Conservation (phyloP, 2,329 filamentous ascomycete genomes). For the Phoma sp. region DNA sequence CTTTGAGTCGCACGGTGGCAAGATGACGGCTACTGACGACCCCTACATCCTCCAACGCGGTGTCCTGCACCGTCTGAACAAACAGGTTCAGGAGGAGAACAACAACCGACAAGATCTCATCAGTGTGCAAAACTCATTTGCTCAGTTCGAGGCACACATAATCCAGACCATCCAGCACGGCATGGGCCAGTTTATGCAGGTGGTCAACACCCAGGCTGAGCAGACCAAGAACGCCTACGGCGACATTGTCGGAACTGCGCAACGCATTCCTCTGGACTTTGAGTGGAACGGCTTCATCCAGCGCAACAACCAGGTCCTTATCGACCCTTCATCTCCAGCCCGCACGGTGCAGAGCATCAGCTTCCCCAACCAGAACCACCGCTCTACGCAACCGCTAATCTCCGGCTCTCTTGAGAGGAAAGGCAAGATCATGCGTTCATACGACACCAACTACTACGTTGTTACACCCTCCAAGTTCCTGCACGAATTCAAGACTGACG, state of each 20-base stretch:
- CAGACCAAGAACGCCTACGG: slow-evolving; percentile 80
- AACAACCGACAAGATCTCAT: slow-evolving; percentile 92
- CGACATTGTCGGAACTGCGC: slow-evolving; percentile 79
- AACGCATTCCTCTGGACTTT: slow-evolving; percentile 81
- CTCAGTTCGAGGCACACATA: slow-evolving; percentile 85
- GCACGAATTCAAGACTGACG: slow-evolving; percentile 95
- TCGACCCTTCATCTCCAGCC: slow-evolving; percentile 77
- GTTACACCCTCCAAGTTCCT: slow-evolving; percentile 87
- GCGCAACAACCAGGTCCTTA: slow-evolving; percentile 74
- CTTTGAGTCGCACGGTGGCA: slow-evolving; percentile 78
- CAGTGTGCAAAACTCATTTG: slow-evolving; percentile 88
- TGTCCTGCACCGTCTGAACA: slow-evolving; percentile 82
- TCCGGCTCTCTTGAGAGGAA: slow-evolving; percentile 91
- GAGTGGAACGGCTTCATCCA: slow-evolving; percentile 88
- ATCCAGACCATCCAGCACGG: slow-evolving; percentile 82
- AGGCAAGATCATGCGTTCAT: slow-evolving; percentile 83
- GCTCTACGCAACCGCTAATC: slow-evolving; percentile 79
- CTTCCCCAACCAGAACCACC: slow-evolving; percentile 91
- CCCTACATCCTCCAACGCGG: slow-evolving; percentile 87
- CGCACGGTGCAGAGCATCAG: slow-evolving; percentile 75
- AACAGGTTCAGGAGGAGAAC: slow-evolving; percentile 94
- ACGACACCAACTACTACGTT: slow-evolving; percentile 85
- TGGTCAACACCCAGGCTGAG: slow-evolving; percentile 81
- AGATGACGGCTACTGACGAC: slow-evolving; percentile 75
- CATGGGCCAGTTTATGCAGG: slow-evolving; percentile 82